Conservation (phyloP, 2,329 filamentous ascomycete species). For the Venturia asperata region DNA sequence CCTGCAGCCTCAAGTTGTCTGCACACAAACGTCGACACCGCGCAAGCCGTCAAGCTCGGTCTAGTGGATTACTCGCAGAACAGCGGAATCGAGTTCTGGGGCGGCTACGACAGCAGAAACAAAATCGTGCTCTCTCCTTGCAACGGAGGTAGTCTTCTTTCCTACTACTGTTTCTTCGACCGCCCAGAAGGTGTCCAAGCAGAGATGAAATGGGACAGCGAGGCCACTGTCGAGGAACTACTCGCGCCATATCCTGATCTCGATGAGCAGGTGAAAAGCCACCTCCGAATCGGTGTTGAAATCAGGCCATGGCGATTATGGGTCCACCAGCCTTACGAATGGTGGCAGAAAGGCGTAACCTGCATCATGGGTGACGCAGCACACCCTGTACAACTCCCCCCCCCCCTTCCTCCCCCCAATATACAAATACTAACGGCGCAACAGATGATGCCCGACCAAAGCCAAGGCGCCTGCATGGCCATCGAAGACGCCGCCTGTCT, state of each 20-base stretch:
- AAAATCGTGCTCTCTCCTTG: slow-evolving; percentile 13
- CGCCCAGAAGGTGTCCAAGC: slow-evolving; percentile 6
- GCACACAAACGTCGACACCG: slow-evolving; percentile 3
- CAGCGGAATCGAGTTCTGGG: slow-evolving; percentile 13
- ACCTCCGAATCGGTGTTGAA: not conserved
- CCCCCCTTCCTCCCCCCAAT: slow-evolving; percentile 22
- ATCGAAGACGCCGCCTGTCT: slow-evolving; percentile 61
- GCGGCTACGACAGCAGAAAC: not conserved
- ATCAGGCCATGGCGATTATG: slow-evolving; percentile 13
- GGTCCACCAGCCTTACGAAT: slow-evolving; percentile 9
- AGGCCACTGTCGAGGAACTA: slow-evolving; percentile 1
- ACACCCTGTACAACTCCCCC: not conserved
- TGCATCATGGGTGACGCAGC: slow-evolving; percentile 13
- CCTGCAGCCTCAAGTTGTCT: slow-evolving; percentile 10
- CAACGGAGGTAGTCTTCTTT: slow-evolving; percentile 12
- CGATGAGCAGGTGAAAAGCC: slow-evolving; percentile 8
- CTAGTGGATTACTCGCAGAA: slow-evolving; percentile 11
- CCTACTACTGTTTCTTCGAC: slow-evolving; percentile 16
- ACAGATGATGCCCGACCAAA: slow-evolving; percentile 39
- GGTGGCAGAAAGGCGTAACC: not conserved
- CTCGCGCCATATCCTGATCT: slow-evolving; percentile 12
- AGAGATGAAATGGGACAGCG: slow-evolving; percentile 15
- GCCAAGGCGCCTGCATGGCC: slow-evolving; percentile 55
- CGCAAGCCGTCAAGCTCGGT: slow-evolving; percentile 3
- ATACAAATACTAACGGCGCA: slow-evolving; percentile 35